phyloP scores from a whole-genome alignment of 1,139 yeast genomes.

The Suhomyces yuchorum region DNA sequence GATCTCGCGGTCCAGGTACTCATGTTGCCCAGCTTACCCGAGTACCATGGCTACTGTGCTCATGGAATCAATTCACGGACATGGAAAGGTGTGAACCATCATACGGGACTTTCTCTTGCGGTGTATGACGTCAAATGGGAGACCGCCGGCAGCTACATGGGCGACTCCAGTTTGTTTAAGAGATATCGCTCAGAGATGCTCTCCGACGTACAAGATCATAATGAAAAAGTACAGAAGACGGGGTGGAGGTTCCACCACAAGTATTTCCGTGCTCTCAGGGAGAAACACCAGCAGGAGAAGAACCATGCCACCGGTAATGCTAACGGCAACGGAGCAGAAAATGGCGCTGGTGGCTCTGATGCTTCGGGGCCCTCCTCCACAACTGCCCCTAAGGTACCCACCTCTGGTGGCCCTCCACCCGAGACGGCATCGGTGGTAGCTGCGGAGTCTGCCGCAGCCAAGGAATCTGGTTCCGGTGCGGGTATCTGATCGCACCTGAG shows the following conservation, averaged over 20 bases:
- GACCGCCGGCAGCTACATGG: slow-evolving; percentile 31
- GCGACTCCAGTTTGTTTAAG: slow-evolving; percentile 34
- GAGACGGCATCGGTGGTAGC: not conserved
- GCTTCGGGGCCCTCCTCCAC: not conserved
- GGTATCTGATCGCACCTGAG: no score
- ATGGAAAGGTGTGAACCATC: slow-evolving; percentile 58
- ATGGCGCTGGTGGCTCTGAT: not conserved
- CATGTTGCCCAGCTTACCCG: slow-evolving; percentile 65
- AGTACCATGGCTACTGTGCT: slow-evolving; percentile 63
- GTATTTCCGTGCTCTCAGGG: slow-evolving; percentile 30
- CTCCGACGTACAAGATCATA: slow-evolving; percentile 27
- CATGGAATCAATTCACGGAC: slow-evolving; percentile 72
- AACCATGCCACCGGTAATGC: not conserved
- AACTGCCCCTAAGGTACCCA: not conserved
- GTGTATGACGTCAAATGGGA: slow-evolving; percentile 60
- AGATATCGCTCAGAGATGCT: slow-evolving; percentile 31
- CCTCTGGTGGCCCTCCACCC: no score
- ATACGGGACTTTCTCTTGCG: slow-evolving; percentile 70
- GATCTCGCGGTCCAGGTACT: slow-evolving; percentile 73
- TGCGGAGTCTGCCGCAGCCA: not conserved
- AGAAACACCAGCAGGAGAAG: slow-evolving; percentile 18
- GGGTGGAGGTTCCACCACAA: slow-evolving; percentile 41
- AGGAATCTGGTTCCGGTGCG: not conserved
- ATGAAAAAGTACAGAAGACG: slow-evolving; percentile 18
- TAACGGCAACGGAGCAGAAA: not conserved